Evolutionary conservation across 2,329 filamentous ascomycete species (phyloP), one percentile per base, ranked within the genome.

Genomic region (Chaetomium strumarium): DNA sequence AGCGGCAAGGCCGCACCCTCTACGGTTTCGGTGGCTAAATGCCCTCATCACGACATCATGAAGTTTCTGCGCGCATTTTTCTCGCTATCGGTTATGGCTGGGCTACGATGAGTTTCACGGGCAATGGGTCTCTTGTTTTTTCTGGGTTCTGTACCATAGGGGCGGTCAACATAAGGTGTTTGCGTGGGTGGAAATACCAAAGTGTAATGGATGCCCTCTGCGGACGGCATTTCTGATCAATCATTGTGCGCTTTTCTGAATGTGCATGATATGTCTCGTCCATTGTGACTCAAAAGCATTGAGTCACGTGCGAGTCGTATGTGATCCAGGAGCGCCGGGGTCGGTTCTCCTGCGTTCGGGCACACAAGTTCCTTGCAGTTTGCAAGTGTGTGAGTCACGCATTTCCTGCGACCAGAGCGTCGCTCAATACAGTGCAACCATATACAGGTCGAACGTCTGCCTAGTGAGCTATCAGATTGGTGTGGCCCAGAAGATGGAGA

Each of bases 21-120:
- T 92, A 91, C 80, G 87, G 88, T 78, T 91, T 91, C 81, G 88
- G 88, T 80, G 88, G 87, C 81, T 92, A 88, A 83, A 56, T 52
- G 53, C 44, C 42, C 50, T 54, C 14, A 60, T 46, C 51, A 20
- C 14, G 41, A 20, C 38, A 24, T 38, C 36, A 40, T 46, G 33
- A 46, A 12, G 47, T 37, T 43, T 53, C 41, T 38, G 51, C 49
- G 43, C 33, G 41, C 36, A 8, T 45, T 45, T 49, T 53, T 34
- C n/a, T 31, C 46, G 39, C 31, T 51, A 55, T 47, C 51, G 53
- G 53, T 52, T 49, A 48, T 54, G 50, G 56, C 39, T 52, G 55
- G 53, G 46, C 46, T 57, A 52, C 52, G 47, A 47, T 55, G 54
- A 55, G 52, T 52, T 52, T 60, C 51, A 52, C 47, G 55, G 57